Base-by-base conservation (phyloP, 805 yeast genomes). In the Starmerella stigmatis region DNA sequence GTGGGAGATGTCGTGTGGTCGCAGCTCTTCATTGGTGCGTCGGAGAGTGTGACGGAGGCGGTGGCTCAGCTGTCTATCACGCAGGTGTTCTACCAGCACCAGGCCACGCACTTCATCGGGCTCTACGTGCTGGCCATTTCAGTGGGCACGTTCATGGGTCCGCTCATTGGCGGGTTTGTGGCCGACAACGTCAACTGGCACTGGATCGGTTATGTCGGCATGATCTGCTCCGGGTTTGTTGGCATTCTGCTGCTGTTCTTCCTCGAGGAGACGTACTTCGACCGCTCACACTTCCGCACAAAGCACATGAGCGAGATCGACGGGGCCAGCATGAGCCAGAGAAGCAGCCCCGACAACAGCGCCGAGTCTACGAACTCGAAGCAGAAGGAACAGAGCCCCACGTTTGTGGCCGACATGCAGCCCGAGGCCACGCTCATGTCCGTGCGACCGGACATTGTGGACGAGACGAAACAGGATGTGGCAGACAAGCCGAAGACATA, bases 31-130 rank as follows among this genome's bases (percentile, higher is more conserved):
- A 84, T 80, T 17, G 92, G 92, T n/a, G 77, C 80, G 16, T 71
- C 79, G n/a, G 89, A 81, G 60, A 72, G 83, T n/a, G 80, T 84
- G 60, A 82, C 81, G 30, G 94, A 83, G 60, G 76, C 84, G 4
- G 78, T 86, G 59, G 49, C 86, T 71, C 66, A 72, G 75, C 55
- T 79, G 77, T 37, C 70, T 72, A 55, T 73, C 21, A 67, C 86
- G 2, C 94, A 85, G 59, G 72, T 82, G 59, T 84, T 75, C 59
- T 84, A 71, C 63, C 81, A 77, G 52, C 94, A 84, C 60, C 86
- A 83, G 58, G 67, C 83, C 20, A 86, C 88, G 42, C 67, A 78
- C 23, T 76, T 76, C 11, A 70, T 85, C 61, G 83, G 92, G 0
- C 67, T 78, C 13, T 85, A 83, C 63, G 82, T 81, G 50, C 57